Conservation (phyloP, 208 protist genomes). For the Trypanosoma lewisi region DNA sequence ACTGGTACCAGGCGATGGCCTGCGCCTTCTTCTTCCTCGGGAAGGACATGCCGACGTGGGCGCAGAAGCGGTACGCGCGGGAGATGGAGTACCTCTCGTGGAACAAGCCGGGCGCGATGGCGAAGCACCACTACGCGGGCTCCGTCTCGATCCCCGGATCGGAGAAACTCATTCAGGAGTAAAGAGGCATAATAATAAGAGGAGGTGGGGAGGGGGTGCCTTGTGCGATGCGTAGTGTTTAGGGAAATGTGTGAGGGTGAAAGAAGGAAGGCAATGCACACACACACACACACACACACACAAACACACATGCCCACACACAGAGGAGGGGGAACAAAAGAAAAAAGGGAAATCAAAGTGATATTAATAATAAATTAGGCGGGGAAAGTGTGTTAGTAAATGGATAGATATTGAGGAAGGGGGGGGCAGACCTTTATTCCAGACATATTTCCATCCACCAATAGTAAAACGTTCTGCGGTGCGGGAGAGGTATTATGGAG, state of each 20-base stretch:
- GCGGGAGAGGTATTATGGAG: no score
- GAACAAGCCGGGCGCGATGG: slow-evolving; percentile 84
- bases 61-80: slow-evolving; percentile 57
- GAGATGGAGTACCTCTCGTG: slow-evolving; percentile 72
- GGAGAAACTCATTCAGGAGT: slow-evolving; percentile 72
- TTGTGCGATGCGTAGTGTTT: not conserved
- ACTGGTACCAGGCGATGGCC: slow-evolving; percentile 78
- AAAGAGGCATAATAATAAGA: not conserved
- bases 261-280: not conserved
- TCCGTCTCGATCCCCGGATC: slow-evolving; percentile 82
- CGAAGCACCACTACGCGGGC: slow-evolving; percentile 84
- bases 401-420: no score
- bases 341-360: not conserved
- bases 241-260: slow-evolving; percentile 2
- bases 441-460: no score
- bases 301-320: not conserved
- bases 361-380: not conserved
- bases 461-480: no score
- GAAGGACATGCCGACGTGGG: slow-evolving; percentile 60
- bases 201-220: not conserved
- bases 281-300: no score
- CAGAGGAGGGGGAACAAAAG: not conserved
- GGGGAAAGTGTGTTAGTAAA: no score
- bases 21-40: slow-evolving; percentile 53
- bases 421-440: no score